Conservation (phyloP, 768 basidiomycete species). For the Hygrocybe punicea region DNA sequence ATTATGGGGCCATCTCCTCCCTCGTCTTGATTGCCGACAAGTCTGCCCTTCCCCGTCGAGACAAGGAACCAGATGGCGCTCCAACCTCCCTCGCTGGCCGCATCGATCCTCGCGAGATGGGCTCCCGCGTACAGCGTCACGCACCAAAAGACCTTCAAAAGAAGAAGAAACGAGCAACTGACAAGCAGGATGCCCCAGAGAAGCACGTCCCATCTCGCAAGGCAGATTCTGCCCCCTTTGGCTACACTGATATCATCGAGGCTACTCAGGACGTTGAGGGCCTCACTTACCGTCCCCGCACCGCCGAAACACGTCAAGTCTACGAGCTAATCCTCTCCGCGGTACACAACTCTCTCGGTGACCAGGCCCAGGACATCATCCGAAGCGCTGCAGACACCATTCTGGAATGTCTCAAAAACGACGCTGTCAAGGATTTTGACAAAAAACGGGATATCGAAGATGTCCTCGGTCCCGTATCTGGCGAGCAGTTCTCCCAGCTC, state of each 20-base stretch:
- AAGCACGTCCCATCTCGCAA: conserved; percentile 54
- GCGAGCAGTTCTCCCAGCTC: conserved; percentile 78
- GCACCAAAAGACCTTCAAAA: conserved; percentile 86
- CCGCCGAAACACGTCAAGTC: conserved; percentile 89
- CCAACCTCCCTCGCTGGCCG: conserved; percentile 89
- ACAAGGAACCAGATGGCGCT: conserved; percentile 96
- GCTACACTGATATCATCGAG: conserved; percentile 89
- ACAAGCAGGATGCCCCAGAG: conserved; percentile 56
- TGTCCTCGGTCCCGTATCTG: conserved; percentile 59
- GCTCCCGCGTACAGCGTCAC: conserved; percentile 79
- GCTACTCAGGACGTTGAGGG: conserved; percentile 93
- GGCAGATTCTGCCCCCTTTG: conserved; percentile 64
- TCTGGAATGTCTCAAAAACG: conserved; percentile 83
- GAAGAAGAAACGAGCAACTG: conserved; percentile 84
- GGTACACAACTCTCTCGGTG: conserved; percentile 82
- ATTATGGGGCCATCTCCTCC: conserved; percentile 93
- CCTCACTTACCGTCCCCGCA: conserved; percentile 86
- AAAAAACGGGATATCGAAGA: conserved; percentile 93
- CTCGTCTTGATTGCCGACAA: conserved; percentile 91
- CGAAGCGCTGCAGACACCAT: conserved; percentile 93
- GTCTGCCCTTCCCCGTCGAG: conserved; percentile 74
- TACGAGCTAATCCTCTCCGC: conserved; percentile 87
- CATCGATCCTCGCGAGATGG: conserved; percentile 90
- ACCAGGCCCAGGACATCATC: conserved; percentile 94
- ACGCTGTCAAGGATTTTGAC: conserved; percentile 90